phyloP scores from a whole-genome alignment of 495 filamentous ascomycete genomes.

The Aspergillus indologenus region DNA sequence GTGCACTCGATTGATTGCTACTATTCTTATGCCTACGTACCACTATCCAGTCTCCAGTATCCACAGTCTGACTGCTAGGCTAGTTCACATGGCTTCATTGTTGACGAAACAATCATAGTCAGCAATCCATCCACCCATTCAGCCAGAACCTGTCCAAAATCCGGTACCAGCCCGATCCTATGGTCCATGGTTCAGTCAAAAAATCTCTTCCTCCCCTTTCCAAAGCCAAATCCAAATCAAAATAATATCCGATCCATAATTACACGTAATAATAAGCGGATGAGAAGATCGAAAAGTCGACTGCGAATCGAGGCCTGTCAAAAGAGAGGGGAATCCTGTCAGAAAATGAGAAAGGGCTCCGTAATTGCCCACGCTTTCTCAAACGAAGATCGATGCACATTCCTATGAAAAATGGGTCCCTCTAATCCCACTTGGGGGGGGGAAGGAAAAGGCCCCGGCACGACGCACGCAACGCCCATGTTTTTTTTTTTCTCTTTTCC shows the following conservation, averaged over 20 bases:
- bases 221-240: too few species aligned
- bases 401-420: not conserved
- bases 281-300: not conserved
- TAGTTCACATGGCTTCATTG: not conserved
- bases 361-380: not conserved
- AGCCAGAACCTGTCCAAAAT: not conserved
- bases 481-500: too few species aligned
- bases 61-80: not conserved
- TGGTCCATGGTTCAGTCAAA: not conserved
- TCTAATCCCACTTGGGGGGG: not conserved
- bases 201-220: not conserved
- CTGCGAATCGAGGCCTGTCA: not conserved
- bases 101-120: not conserved
- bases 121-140: not conserved
- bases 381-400: not conserved
- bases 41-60: not conserved
- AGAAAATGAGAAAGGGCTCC: not conserved
- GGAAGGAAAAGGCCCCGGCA: slow-evolving; percentile 4
- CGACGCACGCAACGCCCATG: not conserved
- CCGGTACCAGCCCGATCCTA: not conserved
- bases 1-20: not conserved
- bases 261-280: not conserved
- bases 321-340: not conserved
- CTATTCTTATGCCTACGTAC: slow-evolving; percentile 9
- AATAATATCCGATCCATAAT: too few species aligned